Base-by-base conservation (phyloP, 805 yeast genomes). In the Ogataea ganodermae region DNA sequence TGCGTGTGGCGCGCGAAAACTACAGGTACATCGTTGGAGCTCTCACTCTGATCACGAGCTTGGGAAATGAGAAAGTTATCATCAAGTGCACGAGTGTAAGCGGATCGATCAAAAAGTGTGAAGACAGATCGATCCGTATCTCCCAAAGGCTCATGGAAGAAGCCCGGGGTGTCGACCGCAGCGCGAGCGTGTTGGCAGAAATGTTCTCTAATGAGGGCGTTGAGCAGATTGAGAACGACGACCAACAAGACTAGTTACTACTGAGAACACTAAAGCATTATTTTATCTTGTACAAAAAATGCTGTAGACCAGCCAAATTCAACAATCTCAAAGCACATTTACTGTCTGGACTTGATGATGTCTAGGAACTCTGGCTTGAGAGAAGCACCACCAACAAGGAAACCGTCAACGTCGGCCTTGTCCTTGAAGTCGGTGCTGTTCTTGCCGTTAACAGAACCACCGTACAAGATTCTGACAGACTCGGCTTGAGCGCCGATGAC, bases 381-480 rank as follows among this genome's bases (percentile, higher is more conserved):
- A 39, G 96, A 89, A 67, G 99, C 99, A 78, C 99, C 99, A 68
- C 99, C 99, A 63, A 94, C 99, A 66, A 94, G 83, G 92, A 91
- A 94, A 45, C 99, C 99, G 68, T 94, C 99, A 56, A 94, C 95
- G 67, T 94, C 97, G 21, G 75, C 75, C 82, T 89, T 89, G 75
- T 83, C 94, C 77, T 84, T 89, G 83, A 94, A 91, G 58, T 92
- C 82, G 50, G 76, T 71, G 59, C 96, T 94, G 75, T 92, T 94
- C 78, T 82, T 81, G 71, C 96, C 98, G 73, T 89, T 92, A 66
- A 92, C 99, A 55, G 96, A 88, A 68, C 99, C 99, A 74, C 99
- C 99, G 81, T 94, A 94, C 70, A 94, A 78, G 81, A 94, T 92
- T 81, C 97, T 87, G 58, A 79, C 81, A 52, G 74, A 69, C 55